Conservation (phyloP, 2,329 filamentous ascomycete species). For the Ascochyta rabiei region DNA sequence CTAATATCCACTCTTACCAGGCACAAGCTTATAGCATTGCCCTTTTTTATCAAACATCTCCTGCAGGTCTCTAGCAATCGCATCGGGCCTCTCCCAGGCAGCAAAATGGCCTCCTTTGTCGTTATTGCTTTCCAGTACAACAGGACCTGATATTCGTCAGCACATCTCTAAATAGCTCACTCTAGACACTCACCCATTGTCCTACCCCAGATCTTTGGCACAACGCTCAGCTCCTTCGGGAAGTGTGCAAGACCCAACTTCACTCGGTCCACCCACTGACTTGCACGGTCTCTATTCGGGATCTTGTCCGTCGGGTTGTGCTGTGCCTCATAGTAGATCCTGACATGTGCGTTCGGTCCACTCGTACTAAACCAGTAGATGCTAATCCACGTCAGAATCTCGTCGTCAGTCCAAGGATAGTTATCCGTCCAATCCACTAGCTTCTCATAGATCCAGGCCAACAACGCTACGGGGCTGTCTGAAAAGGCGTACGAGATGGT, state of each 20-base stretch:
- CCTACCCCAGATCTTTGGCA: constrained; percentile 62
- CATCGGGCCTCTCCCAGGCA: constrained; percentile 62
- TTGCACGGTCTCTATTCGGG: constrained; percentile 43
- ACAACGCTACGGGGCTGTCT: constrained; percentile 71
- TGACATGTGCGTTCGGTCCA: constrained; percentile 68
- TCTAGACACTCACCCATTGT: constrained; percentile 57
- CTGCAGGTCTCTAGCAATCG: constrained; percentile 60
- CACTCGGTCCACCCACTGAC: constrained; percentile 53
- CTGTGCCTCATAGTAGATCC: constrained; percentile 74
- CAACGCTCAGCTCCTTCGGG: constrained; percentile 62
- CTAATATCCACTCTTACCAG: constrained; percentile 38
- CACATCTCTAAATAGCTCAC: not conserved
- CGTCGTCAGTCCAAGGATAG: constrained; percentile 77
- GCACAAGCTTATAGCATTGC: constrained; percentile 42
- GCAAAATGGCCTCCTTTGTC: constrained; percentile 66
- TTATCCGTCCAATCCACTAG: constrained; percentile 75
- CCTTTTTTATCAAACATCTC: constrained; percentile 63
- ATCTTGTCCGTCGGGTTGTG: constrained; percentile 48
- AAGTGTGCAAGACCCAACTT: constrained; percentile 62
- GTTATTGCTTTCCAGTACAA: constrained; percentile 63
- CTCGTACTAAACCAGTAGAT: constrained; percentile 75
- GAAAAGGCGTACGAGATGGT: constrained; percentile 73
- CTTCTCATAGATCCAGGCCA: constrained; percentile 85
- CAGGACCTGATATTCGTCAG: constrained; percentile 39
- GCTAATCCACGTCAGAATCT: constrained; percentile 75